Percentiles rank a stretch among this genome's conserved stretches.
phyloP scores from a whole-genome alignment of 768 basidiomycete species.

The Nevesoporus exiguus region DNA sequence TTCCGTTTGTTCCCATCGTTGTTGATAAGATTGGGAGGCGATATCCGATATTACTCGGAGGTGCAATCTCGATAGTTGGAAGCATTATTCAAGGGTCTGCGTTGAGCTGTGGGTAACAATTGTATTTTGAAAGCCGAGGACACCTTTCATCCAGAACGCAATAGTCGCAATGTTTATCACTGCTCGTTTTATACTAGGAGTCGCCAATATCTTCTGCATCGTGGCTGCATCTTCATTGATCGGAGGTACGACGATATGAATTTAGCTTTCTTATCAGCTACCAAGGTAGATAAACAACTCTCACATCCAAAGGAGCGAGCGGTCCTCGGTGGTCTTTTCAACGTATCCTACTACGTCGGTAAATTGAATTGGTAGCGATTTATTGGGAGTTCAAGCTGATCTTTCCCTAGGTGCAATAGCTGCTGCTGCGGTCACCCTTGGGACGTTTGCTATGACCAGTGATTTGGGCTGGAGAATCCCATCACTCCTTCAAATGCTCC shows the following conservation, averaged over 20 bases:
- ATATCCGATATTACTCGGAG: constrained; percentile 9
- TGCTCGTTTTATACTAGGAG: constrained; percentile 19
- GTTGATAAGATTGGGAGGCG: constrained; percentile 11
- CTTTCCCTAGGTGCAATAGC: constrained; percentile 3
- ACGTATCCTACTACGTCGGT: not conserved
- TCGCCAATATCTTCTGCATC: constrained; percentile 10
- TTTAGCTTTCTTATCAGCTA: not conserved
- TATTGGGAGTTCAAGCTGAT: not conserved
- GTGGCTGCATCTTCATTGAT: constrained; percentile 22
- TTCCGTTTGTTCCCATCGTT: constrained; percentile 36
- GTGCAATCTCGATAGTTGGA: constrained; percentile 4
- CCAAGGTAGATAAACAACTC: not conserved
- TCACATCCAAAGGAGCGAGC: constrained; percentile 20
- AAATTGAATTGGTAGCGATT: not conserved
- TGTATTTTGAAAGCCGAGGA: not conserved
- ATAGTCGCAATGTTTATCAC: constrained; percentile 8
- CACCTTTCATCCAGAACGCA: not conserved
- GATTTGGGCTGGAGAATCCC: constrained; percentile 70
- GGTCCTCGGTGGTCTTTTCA: constrained; percentile 1
- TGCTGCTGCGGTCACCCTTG: constrained; percentile 54
- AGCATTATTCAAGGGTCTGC: constrained; percentile 16
- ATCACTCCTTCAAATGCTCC: constrained; percentile 50
- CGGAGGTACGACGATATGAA: constrained; percentile 11
- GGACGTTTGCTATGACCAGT: constrained; percentile 55
- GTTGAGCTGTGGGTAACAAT: constrained; percentile 5